These are phyloP conservation scores for Calycina marina DNA, from an alignment of 2,329 filamentous ascomycete genomes.

Conservation along the genomic window DNA sequence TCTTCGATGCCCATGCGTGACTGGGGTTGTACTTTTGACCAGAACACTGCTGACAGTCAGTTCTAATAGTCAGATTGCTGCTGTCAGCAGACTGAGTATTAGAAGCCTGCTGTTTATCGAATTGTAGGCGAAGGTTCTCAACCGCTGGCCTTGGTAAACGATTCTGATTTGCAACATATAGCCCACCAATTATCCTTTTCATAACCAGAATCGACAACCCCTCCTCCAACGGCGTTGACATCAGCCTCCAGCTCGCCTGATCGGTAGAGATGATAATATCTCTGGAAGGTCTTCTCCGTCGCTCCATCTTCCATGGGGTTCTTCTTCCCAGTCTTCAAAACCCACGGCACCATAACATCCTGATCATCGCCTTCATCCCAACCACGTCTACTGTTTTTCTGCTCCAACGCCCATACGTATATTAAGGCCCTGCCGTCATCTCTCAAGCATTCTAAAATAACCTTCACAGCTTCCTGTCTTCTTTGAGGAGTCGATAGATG, in stretches of 20 bases:
- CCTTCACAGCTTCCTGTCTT: constrained; percentile 55
- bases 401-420: constrained; percentile 94
- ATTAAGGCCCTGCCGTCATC: constrained; percentile 55
- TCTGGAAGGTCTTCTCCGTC: constrained; percentile 43
- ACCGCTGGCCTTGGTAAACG: constrained; percentile 4
- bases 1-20: too few species aligned
- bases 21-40: too few species aligned
- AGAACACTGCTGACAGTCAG: too few species aligned
- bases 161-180: constrained; percentile 29
- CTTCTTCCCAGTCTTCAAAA: constrained; percentile 36
- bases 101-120: too few species aligned
- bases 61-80: too few species aligned
- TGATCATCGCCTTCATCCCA: constrained; percentile 77
- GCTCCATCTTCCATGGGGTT: constrained; percentile 19
- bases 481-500: constrained; percentile 71
- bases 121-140: too few species aligned
- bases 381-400: constrained; percentile 69
- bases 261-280: constrained; percentile 89
- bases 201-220: constrained; percentile 68
- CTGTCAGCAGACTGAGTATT: too few species aligned
- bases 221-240: constrained; percentile 58
- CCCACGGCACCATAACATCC: constrained; percentile 94
- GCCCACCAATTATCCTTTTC: constrained; percentile 99
- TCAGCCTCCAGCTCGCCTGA: constrained; percentile 78
- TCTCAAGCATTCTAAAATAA: constrained; percentile 52